These are phyloP conservation scores for Aphanomyces cochlioides DNA, from an alignment of 352 stramenopile species.

Conservation along the genomic window DNA sequence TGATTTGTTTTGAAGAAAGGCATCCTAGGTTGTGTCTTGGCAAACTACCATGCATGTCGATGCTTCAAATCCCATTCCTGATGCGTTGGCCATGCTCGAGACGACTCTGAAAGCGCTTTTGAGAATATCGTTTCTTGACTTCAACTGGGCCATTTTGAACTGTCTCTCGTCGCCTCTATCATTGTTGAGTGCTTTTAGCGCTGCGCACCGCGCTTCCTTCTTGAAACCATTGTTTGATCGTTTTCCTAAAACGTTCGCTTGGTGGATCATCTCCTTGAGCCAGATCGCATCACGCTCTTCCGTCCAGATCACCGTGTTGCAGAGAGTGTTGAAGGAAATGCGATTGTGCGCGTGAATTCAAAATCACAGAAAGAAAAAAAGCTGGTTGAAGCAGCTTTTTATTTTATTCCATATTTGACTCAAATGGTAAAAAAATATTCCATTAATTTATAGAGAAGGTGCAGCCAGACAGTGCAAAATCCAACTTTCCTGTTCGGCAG, in stretches of 20 bases:
- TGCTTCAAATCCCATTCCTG: background rate
- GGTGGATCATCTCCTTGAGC: background rate
- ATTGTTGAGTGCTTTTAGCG: background rate
- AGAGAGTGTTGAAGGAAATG: background rate
- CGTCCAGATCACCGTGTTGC: background rate
- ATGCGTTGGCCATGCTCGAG: background rate
- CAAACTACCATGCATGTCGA: background rate
- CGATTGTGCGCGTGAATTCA: background rate
- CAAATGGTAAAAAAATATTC: too few relatives aligned
- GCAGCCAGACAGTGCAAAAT: too few relatives aligned
- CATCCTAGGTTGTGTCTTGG: background rate
- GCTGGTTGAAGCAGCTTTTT: background rate
- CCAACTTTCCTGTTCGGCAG: too few relatives aligned
- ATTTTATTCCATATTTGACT: background rate
- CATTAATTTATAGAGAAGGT: too few relatives aligned
- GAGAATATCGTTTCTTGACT: background rate
- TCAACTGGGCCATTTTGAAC: background rate
- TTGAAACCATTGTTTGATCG: background rate
- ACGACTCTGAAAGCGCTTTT: background rate
- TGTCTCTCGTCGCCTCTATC: background rate
- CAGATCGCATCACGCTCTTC: background rate
- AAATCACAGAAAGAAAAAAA: constrained; percentile 5
- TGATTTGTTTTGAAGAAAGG: background rate
- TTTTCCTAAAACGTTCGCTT: background rate
- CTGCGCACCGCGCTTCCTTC: background rate